These are phyloP conservation scores for Colletotrichum siamense DNA, from an alignment of 2,329 filamentous ascomycete genomes.

Conservation along the genomic window DNA sequence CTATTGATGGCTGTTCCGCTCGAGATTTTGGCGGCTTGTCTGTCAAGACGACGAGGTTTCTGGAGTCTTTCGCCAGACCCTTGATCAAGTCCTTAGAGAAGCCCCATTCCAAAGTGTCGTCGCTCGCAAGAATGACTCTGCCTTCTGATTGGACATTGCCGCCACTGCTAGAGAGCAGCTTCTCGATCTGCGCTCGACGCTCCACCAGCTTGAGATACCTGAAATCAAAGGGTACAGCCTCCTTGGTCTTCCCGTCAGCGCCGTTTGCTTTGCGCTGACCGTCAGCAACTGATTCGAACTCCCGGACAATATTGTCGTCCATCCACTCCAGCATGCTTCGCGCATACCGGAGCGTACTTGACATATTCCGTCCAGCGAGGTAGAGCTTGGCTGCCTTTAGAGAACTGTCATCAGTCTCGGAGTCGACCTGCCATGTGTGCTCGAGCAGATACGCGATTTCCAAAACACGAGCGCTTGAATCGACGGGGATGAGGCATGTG, in stretches of 20 bases:
- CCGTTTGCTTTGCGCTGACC: conserved; percentile 51
- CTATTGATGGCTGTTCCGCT: conserved; percentile 62
- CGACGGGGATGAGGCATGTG: conserved; percentile 90
- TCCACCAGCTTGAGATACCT: conserved; percentile 84
- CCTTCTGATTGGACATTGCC: conserved; percentile 52
- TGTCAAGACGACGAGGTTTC: conserved; percentile 87
- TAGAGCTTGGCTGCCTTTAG: conserved; percentile 70
- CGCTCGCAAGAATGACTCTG: conserved; percentile 88
- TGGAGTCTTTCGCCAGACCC: conserved; percentile 74
- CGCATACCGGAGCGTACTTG: conserved; percentile 88
- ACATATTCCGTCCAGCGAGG: conserved; percentile 84
- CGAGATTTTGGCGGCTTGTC: conserved; percentile 66
- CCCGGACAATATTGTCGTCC: conserved; percentile 92
- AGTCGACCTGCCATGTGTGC: conserved; percentile 82
- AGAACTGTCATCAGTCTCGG: conserved; percentile 53
- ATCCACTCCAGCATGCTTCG: conserved; percentile 99
- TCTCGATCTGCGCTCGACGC: conserved; percentile 78
- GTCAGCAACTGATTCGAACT: conserved; percentile 79
- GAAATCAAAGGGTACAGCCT: conserved; percentile 85
- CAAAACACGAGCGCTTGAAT: conserved; percentile 92
- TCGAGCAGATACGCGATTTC: conserved; percentile 93
- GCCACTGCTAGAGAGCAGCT: conserved; percentile 58
- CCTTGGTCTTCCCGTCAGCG: conserved; percentile 54
- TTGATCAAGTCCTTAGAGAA: conserved; percentile 85
- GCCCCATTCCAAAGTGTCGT: conserved; percentile 91